Evolutionary conservation across 768 basidiomycete genomes (phyloP), one percentile per base, ranked within the genome.

Genomic region (Boletus rex-veris): DNA sequence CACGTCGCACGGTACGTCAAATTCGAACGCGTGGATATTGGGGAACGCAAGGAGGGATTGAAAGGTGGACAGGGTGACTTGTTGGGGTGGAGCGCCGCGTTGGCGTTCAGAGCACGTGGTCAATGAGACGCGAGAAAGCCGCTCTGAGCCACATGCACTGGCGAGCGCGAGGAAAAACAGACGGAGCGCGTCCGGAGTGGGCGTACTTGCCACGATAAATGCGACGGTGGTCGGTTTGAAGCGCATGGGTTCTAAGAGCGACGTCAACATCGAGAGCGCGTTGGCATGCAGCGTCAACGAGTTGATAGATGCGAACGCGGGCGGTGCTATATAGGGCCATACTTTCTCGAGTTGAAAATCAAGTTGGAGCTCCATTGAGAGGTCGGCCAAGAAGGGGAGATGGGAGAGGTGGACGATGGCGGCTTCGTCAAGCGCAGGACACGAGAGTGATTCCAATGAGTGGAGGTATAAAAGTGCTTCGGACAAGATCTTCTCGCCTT

Each of bases 351-450:
- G 18, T 24, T 57, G 51, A 15, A 62, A 51, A 52, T 58, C 53
- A 11, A 43, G 9, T 24, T 45, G 56, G 18, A 67, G 58, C 24
- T 50, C 52, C 12, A 66, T 19, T 2, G 56, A 50, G 38, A 66
- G 64, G 3, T 58, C 15, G 44, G 2, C 4, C 45, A 66, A 58
- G 21, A 19, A 19, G 3, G 58, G 59, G 14, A 69, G 57, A 11
- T 21, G 64, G 14, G 69, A 59, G 28, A 69, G 58, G 49, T 60
- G 69, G 26, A 50, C 9, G 47, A 69, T 57, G 30, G 59, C 64
- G 2, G 45, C 43, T 35, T 58, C 66, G 33, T 66, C 50, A 19
- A 69, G 53, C 7, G 55, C 57, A 12, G 56, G 53, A 36, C 65
- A 67, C 9, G 42, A 5, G 12, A 66, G 57, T 4, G 58, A 53